A percentile compares a stretch with the other conserved stretches of the same genome.
These are phyloP conservation scores for Limonium bicolor DNA, from an alignment of 148 eudicot species.

Conservation along the genomic window DNA sequence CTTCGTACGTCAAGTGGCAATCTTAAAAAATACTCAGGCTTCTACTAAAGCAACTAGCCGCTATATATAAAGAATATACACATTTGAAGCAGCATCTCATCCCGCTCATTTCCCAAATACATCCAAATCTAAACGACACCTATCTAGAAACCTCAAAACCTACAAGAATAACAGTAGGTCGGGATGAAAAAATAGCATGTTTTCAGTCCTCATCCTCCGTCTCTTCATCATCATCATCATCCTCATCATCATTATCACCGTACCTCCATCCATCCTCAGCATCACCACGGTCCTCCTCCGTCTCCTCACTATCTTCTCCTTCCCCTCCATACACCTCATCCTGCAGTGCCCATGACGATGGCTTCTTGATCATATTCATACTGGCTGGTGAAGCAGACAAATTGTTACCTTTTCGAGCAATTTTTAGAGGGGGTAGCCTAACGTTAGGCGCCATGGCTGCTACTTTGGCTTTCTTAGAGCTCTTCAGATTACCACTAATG, in stretches of 20 bases:
- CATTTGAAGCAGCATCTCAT: no score
- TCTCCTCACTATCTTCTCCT: constrained; percentile 95
- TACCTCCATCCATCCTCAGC: constrained; percentile 71
- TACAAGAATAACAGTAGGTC: neutral
- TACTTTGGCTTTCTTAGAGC: constrained; percentile 31
- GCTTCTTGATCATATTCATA: constrained; percentile 31
- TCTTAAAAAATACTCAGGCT: no score
- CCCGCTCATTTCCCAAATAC: no score
- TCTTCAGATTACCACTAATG: constrained; percentile 24
- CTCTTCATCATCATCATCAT: constrained; percentile 88
- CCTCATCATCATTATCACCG: constrained; percentile 51
- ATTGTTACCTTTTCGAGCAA: constrained; percentile 21
- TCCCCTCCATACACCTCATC: constrained; percentile 52
- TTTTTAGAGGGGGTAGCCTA: constrained; percentile 63
- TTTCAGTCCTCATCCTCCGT: constrained; percentile 76
- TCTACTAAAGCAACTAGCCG: no score
- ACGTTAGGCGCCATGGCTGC: constrained; percentile 55
- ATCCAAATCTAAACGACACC: no score
- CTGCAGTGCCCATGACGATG: constrained; percentile 52
- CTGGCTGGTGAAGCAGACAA: constrained; percentile 28
- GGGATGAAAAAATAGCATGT: neutral
- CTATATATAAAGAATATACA: no score
- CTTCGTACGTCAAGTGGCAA: no score
- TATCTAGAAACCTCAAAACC: neutral
- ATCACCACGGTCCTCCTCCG: constrained; percentile 81